Evolutionary conservation across 208 protist genomes (phyloP).

Genomic region (Trypanosoma cruzi): DNA sequence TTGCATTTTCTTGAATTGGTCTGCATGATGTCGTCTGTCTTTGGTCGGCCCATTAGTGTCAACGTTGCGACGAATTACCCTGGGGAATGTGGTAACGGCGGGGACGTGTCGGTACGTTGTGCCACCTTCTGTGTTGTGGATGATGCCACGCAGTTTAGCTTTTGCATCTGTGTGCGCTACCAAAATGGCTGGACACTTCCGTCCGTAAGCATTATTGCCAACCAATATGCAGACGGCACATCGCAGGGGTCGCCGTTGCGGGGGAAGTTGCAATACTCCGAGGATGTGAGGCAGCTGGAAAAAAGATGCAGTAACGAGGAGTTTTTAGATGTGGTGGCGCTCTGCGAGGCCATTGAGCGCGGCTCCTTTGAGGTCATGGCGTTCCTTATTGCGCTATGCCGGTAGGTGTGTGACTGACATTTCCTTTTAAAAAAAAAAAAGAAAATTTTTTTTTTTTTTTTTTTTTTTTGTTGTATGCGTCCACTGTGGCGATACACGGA

Average conservation of each 20-base stretch:
- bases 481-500: not conserved
- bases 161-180: constrained; percentile 54
- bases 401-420: not conserved
- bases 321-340: constrained; percentile 20
- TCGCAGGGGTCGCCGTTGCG: constrained; percentile 23
- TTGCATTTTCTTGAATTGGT: constrained; percentile 51
- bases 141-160: constrained; percentile 31
- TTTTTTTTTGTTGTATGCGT: not conserved
- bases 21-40: constrained; percentile 29
- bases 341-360: constrained; percentile 26
- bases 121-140: constrained; percentile 50
- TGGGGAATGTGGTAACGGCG: not conserved
- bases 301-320: constrained; percentile 17
- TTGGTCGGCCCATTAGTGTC: constrained; percentile 44
- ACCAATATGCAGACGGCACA: constrained; percentile 28
- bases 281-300: constrained; percentile 7
- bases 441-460: too few species aligned
- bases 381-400: constrained; percentile 31
- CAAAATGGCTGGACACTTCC: constrained; percentile 38
- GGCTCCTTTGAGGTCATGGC: constrained; percentile 28
- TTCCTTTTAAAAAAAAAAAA: too few species aligned
- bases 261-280: constrained; percentile 36
- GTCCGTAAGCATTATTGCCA: constrained; percentile 42
- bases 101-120: constrained; percentile 16
- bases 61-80: constrained; percentile 21